Evolutionary conservation across 2,329 filamentous ascomycete species (phyloP), one percentile per base, ranked within the genome.

Genomic region (Fonsecaea pugnacius): DNA sequence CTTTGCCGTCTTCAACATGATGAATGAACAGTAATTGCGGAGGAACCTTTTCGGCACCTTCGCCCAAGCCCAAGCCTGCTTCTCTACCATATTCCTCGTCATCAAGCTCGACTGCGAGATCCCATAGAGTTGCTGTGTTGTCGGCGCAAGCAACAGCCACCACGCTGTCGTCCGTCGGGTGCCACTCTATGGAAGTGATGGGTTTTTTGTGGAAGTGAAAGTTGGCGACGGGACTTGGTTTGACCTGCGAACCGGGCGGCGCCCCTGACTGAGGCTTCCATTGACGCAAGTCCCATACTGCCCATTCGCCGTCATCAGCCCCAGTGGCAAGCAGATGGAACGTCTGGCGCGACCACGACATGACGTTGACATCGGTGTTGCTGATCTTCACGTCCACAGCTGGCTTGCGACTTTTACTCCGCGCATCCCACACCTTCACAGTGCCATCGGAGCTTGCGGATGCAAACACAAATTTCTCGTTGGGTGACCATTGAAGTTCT

Each of bases 181-280:
- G 94, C 94, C 95, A 99, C 80, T 98, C 93, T 43, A 99, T 86
- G 71, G 90, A 92, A 6, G 95, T 99, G 72, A 99, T 92, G 72
- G 96, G 95, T 78, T 97, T 92, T 78, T 92, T 94, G 84, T 99
- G 93, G 83, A 96, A 98, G 73, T 88, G 85, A 80, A 98, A 99
- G 72, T 89, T 90, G 3, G 95, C 95, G n/a, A 98, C 91, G 0
- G 95, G 91, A 54, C 88, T 88, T 5, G 90, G 89, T 79, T 83
- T 85, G 71, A 77, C 73, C 54, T 76, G 80, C 70, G 54, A 75
- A 72, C 61, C 80, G 73, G 59, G 77, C 72, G 57, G 84, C 79
- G 35, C 81, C 75, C 62, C 76, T 77, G 68, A 27, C 30, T 80
- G 82, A 2, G 88, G 87, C 81, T 96, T 97, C 94, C 94, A 98